Base-by-base conservation (phyloP, 2,329 filamentous ascomycete genomes). In the Chaetomiaceae sp. region DNA sequence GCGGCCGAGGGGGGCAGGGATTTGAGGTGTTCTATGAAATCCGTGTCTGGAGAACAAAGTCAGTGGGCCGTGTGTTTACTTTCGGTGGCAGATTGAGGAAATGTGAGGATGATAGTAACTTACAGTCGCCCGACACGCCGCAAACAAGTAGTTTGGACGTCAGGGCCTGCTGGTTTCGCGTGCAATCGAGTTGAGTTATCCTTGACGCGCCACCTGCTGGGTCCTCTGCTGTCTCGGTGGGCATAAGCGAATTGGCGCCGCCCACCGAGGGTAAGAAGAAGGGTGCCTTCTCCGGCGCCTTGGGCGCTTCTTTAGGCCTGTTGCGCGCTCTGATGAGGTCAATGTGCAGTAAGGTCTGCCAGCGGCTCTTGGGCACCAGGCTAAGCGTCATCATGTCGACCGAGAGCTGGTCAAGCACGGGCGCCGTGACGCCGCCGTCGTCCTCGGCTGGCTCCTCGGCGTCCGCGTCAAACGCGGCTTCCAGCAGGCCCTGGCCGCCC, bases 311-410 rank as follows among this genome's bases (percentile, higher is more conserved):
- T 55, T 82, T 90, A 0, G 94, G 93, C 66, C 93, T 95, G 68
- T 98, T 98, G 51, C 93, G 86, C 66, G 89, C 81, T 68, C 90
- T 86, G 62, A 98, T 95, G 20, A 89, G 71, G 61, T 98, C 93
- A 2, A 98, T 76, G 64, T 98, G 88, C 22, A 98, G 73, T 12
- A 98, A 73, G 1, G 89, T 96, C 66, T 97, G 91, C 93, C 93
- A 98, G 58, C 86, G 80, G 52, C 86, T 88, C 64, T 86, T 89
- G 10, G 93, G 94, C 4, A 97, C 84, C 41, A 97, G 67, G 65
- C 87, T 94, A 47, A 98, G 74, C 0, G 90, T 96, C 62, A 90
- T 84, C 68, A 98, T 84, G 49, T 90, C 83, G 3, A 80, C 68
- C 62, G 81, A 86, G 27, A 98, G 76, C 65, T 95, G 88, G 47